phyloP scores from a whole-genome alignment of 768 basidiomycete species.

The Boletus rubropictus region DNA sequence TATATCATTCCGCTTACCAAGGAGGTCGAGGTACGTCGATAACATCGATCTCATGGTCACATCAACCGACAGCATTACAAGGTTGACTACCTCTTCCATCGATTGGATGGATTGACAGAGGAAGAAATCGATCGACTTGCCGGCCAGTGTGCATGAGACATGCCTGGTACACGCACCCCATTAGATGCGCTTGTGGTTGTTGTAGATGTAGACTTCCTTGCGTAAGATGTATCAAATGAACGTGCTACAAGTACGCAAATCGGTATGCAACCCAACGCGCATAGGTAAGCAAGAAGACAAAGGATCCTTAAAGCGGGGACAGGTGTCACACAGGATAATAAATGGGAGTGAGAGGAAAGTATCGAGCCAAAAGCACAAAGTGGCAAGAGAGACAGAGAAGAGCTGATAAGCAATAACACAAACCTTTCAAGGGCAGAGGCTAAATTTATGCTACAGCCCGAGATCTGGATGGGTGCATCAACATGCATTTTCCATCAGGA shows the following conservation, averaged over 20 bases:
- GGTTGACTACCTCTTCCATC: constrained; percentile 93
- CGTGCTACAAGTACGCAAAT: constrained; percentile 21
- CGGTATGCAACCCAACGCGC: constrained; percentile 19
- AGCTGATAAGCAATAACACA: constrained; percentile 23
- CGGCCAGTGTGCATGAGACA: constrained; percentile 10
- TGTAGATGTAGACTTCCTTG: constrained; percentile 5
- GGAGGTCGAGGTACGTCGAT: constrained; percentile 82
- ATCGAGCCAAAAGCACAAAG: constrained; percentile 3
- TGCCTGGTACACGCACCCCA: neutral
- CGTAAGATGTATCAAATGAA: constrained; percentile 18
- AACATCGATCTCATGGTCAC: neutral
- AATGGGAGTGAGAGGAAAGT: neutral
- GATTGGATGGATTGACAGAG: constrained; percentile 79
- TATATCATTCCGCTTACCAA: constrained; percentile 97
- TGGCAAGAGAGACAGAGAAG: constrained; percentile 8
- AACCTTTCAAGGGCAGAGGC: constrained; percentile 9
- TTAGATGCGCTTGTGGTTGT: constrained; percentile 1
- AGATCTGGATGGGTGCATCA: constrained; percentile 35
- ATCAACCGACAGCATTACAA: constrained; percentile 28
- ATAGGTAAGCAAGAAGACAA: constrained; percentile 19
- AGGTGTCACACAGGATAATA: constrained; percentile 19
- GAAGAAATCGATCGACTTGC: constrained; percentile 69
- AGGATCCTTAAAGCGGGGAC: constrained; percentile 13
- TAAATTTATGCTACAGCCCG: constrained; percentile 37
- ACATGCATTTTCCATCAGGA: constrained; percentile 21